Evolutionary conservation across 352 stramenopile species (phyloP), one percentile per base, ranked within the genome.

Genomic region (Phytophthora brassicae): DNA sequence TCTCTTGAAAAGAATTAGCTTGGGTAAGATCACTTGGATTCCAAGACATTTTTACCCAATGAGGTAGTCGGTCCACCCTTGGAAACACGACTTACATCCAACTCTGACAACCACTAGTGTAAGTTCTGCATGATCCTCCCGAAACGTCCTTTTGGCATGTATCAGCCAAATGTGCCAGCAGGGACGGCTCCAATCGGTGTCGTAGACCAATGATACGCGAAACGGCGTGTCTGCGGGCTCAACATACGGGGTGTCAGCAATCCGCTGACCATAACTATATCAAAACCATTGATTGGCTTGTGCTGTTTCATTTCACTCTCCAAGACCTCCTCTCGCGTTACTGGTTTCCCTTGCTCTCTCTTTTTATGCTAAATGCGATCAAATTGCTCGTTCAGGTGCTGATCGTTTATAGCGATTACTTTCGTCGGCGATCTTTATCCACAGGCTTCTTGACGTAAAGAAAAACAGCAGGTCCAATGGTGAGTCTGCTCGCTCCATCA

Each of bases 361-460:
- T 52, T 33, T 16, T 58, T 57, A 12, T 23, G n/a, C 22, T 41
- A 6, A 17, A 56, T 60, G 1, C 6, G 23, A 13, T 60, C 17
- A 2, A 55, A 42, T 9, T 17, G 28, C 3, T 50, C 50, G 8
- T 59, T 50, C 31, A 66, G 2, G 16, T 66, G 50, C 50, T 60
- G 49, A 19, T 55, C 11, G 33, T 52, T n/a, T 60, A n/a, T 66
- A 60, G 0, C 49, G 59, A 24, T 60, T 60, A 13, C 43, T 60
- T 13, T 66, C 59, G 35, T n/a, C 16, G 1, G 35, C 50, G 24
- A 56, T 44, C 16, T 41, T 43, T 26, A n/a, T 48, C 50, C 58
- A 66, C 33, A 66, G 12, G 2, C 19, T 24, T 13, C 43, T 60
- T 0, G 59, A 50, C 41, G 57, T 51, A 50, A 56, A 60, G 60